Conservation (phyloP, 2,329 filamentous ascomycete species). For the Akanthomyces uredinophilus region DNA sequence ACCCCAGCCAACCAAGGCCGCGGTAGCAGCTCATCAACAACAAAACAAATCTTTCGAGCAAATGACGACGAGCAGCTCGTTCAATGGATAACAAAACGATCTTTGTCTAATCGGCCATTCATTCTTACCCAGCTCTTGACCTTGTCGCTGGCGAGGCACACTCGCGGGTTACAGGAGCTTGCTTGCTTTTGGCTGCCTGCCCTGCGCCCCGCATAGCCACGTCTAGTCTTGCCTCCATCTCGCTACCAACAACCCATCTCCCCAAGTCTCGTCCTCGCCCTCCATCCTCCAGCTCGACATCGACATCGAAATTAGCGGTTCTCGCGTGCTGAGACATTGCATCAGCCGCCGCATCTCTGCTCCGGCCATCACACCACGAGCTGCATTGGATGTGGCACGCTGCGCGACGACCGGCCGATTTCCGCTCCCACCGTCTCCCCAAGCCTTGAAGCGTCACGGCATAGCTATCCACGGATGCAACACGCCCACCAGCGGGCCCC, state of each 20-base stretch:
- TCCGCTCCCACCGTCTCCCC: conserved; percentile 18
- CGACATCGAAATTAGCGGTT: not conserved
- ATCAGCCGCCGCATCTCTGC: not conserved
- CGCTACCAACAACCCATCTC: not conserved
- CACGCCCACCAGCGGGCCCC: conserved; percentile 30
- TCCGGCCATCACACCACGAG: not conserved
- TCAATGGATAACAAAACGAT: too few species aligned
- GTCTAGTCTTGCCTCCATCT: not conserved
- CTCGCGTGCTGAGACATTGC: not conserved
- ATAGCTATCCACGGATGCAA: conserved; percentile 30
- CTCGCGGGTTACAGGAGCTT: not conserved
- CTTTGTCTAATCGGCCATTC: not conserved
- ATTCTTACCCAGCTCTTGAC: not conserved
- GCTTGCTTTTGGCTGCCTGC: conserved; percentile 11
- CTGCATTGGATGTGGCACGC: conserved; percentile 9
- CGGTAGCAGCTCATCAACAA: not conserved
- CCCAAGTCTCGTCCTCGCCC: not conserved
- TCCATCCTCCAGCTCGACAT: not conserved
- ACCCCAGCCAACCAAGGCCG: not conserved
- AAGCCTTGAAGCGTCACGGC: conserved; percentile 1
- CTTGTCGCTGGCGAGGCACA: not conserved
- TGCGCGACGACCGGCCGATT: conserved; percentile 7
- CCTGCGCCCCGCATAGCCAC: conserved; percentile 6
- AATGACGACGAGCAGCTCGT: not conserved
- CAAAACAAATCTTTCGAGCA: not conserved